Base-by-base conservation (phyloP, 1,139 yeast genomes). In the Meyerozyma elateridarum region DNA sequence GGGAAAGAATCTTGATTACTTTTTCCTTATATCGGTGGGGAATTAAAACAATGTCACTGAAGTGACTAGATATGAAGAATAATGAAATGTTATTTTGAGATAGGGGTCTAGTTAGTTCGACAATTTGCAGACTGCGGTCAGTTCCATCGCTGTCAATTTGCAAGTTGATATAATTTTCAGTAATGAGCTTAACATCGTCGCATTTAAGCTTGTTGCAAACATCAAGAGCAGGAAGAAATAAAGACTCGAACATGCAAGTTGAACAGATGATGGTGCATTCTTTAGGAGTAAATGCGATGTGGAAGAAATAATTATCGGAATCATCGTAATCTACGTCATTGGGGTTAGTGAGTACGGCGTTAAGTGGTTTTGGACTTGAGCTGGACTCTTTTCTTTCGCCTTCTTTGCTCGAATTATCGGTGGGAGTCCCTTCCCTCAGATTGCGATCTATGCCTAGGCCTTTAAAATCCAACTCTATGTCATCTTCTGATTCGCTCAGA, bases 71-170 rank as follows among this genome's bases (percentile, higher is more conserved):
- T 25, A 80, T 54, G 52, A 79, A 80, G 48, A 78, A 79, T 20
- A 80, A 60, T 3, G 85, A 67, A 21, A 80, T 76, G 11, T 65
- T 65, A 32, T 77, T 76, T 22, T 66, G 63, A 0, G 83, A 70
- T 14, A 80, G 56, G 3, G 88, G 88, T 32, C 68, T 64, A 1
- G 84, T 77, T 19, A 80, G 56, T 36, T 74, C 75, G 33, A 80
- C 50, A 7, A 80, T 78, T 27, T 79, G 57, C 25, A 70, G 59
- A 22, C 78, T 77, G 36, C 68, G 55, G 43, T 62, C 76, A 13
- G 66, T 62, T 0, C 85, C 83, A 39, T 77, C 84, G 34, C 76
- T 72, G 40, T 78, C 80, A 3, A 80, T 73, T 39, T 77, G 83
- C 20, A 80, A 56, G 18, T 71, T 71, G 22, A 77, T 56, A 45